phyloP scores from a whole-genome alignment of 306 rosid species.

The Luffa acutangula region DNA sequence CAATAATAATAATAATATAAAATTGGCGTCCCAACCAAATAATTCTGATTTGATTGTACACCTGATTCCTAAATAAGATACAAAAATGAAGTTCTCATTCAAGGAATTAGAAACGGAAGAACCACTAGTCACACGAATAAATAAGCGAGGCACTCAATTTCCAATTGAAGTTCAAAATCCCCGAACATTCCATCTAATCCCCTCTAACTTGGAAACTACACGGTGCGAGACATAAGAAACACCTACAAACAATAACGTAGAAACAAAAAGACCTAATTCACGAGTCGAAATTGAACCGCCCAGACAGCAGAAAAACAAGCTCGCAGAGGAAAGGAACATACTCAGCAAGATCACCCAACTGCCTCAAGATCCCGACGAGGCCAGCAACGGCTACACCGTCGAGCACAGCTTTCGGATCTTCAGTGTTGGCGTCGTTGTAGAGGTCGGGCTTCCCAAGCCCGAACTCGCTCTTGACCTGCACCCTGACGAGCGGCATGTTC shows the following conservation, averaged over 20 bases:
- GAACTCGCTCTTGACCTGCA: conserved; percentile 66
- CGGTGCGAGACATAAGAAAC: neutral
- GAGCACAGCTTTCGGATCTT: conserved; percentile 88
- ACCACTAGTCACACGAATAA: neutral
- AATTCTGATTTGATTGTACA: neutral
- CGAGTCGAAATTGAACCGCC: neutral
- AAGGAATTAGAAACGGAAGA: neutral
- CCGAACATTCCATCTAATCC: neutral
- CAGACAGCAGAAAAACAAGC: neutral
- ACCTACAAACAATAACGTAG: neutral
- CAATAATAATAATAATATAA: neutral
- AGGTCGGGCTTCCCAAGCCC: conserved; percentile 65
- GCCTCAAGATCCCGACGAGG: conserved; percentile 96
- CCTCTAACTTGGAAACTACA: neutral
- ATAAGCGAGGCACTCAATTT: neutral
- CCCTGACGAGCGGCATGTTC: conserved; percentile 77
- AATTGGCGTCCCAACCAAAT: neutral
- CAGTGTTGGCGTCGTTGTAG: conserved; percentile 39
- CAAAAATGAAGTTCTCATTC: neutral
- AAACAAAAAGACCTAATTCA: neutral
- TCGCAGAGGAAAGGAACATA: conserved; percentile 27
- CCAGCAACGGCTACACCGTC: conserved; percentile 89
- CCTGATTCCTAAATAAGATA: neutral
- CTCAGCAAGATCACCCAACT: conserved; percentile 98
- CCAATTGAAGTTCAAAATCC: neutral